phyloP scores from a whole-genome alignment of 306 rosid genomes.

The Dicorynia guianensis region DNA sequence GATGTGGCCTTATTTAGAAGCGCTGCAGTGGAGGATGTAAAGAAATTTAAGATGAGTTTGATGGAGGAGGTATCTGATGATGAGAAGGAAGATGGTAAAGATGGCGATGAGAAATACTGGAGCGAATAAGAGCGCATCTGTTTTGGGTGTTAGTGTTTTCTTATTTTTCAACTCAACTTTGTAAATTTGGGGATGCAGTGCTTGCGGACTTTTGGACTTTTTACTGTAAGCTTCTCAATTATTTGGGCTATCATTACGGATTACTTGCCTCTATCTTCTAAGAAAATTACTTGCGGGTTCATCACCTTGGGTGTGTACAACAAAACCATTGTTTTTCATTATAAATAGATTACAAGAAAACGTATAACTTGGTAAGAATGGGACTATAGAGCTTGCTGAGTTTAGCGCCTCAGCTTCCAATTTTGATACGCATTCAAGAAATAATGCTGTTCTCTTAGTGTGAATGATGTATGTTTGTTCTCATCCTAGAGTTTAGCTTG shows the following conservation, averaged over 20 bases:
- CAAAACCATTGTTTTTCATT: not conserved
- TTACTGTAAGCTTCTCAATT: too few species aligned
- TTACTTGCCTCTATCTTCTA: slow-evolving; percentile 1
- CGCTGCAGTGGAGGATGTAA: slow-evolving; percentile 72
- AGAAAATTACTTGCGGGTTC: slow-evolving; percentile 2
- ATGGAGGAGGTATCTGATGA: slow-evolving; percentile 47
- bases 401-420: not conserved
- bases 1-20: slow-evolving; percentile 73
- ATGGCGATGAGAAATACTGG: slow-evolving; percentile 78
- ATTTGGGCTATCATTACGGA: too few species aligned
- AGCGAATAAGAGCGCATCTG: slow-evolving; percentile 55
- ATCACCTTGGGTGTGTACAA: not conserved
- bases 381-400: not conserved
- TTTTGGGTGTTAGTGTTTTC: not conserved
- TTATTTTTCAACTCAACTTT: not conserved
- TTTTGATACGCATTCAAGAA: not conserved
- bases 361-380: too few species aligned
- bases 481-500: not conserved
- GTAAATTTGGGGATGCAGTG: slow-evolving; percentile 30
- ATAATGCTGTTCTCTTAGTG: not conserved
- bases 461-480: not conserved
- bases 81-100: slow-evolving; percentile 49
- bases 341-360: not conserved
- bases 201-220: not conserved
- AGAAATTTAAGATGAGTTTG: slow-evolving; percentile 53